Base-by-base conservation (phyloP, 2,329 filamentous ascomycete species). In the Trichoderma sp. region DNA sequence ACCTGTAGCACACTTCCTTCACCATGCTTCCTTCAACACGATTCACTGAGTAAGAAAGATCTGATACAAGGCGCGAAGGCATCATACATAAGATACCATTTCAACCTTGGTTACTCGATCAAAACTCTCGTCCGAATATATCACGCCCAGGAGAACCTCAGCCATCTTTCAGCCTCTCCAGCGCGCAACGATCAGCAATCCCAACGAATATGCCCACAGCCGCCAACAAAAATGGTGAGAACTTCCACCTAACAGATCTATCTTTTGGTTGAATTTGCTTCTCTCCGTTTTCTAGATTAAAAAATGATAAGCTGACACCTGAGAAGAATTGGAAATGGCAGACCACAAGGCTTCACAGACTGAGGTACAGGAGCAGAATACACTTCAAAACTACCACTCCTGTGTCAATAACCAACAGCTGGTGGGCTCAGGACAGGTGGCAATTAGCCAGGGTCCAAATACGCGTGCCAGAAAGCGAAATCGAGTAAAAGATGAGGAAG, bases 371-470 rank as follows among this genome's bases (percentile, higher is more conserved):
- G n/a, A 29, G 7, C 14, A 31, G 7, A 21, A 45, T 29, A 9
- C 3, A 27, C 2, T 6, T 2, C 18, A 11, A 7, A 21, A 5
- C 16, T n/a, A 0, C 0, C 35, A 12, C 14, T 1, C 21, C n/a
- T 0, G 1, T 1, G 6, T 0, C 18, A 24, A 45, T n/a, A 11
- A 27, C 8, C 63, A 14, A n/a, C 0, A 8, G 0, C 3, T n/a
- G 3, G 35, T 18, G 0, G 3, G 3, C 35, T 50, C 63, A 21
- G 21, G 6, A 8, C 24, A 6, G 31, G 6, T 8, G 3, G 6
- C 38, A 66, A 6, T 45, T 2, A 45, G 4, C 24, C 21, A 45
- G 3, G 1, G 11, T 14, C 8, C 8, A 5, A 14, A 0, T 50
- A 0, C 16, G 12, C 0, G 12, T 2, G 2, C 8, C 24, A 45